Base-by-base conservation (phyloP, 148 eudicot species). In the Amaranthus palmeri region DNA sequence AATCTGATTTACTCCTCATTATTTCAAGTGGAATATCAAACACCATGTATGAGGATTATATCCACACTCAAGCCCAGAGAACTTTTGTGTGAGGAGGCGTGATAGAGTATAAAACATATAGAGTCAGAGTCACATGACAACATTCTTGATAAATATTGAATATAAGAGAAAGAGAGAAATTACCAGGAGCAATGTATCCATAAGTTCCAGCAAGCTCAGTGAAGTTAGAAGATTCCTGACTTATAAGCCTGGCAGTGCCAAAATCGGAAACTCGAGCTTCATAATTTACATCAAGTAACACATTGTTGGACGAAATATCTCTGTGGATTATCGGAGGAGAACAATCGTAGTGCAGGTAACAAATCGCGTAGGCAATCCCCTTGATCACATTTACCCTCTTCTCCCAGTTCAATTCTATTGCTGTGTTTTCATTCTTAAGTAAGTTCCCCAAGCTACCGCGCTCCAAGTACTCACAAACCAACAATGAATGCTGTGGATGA, bases 151-250 rank as follows among this genome's bases (percentile, higher is more conserved):
- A 25, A 25, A 25, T 25, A 25, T 25, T 25, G 36, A 25, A 25
- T 25, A 25, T 0, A 25, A 25, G 36, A 25, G 36, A 49, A 73
- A 18, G 12, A 42, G 10, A 47, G 48, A 40, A 45, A 14, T 49
- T 78, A 83, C 86, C 86, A 61, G 86, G 86, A 67, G 86, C 86
- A 40, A 74, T 80, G 52, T 80, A 83, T 46, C 83, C 81, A 58
- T 77, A 77, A 0, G 86, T 77, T 17, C 81, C 83, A 25, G 73
- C 83, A 71, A 80, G 52, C 67, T 72, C 76, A 53, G 81, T 79
- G 76, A 79, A 65, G 59, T 73, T 71, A 5, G 74, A 71, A 7
- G 81, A 76, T 41, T 80, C 81, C n/a, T 56, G 13, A 18, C 55
- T 52, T 11, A 83, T 62, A 67, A 83, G 67, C 74, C 63, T 71